Evolutionary conservation across 192 early-diverging fungal species (phyloP).

Genomic region (Gonapodya prolifera): DNA sequence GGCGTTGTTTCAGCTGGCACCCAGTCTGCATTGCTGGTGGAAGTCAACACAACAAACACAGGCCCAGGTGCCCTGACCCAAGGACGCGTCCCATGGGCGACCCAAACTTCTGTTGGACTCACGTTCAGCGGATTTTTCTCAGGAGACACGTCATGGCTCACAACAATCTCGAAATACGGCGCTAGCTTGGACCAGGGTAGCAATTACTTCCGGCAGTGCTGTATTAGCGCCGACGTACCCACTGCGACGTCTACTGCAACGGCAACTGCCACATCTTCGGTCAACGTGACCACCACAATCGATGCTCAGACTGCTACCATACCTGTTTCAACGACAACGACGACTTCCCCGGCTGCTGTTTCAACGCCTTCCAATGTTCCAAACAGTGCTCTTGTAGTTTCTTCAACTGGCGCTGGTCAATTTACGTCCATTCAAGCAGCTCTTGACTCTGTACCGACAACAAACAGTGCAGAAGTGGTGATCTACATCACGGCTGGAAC

Average conservation of each 20-base stretch:
- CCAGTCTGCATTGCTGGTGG: background rate
- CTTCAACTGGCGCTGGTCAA: background rate
- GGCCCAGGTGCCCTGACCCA: background rate
- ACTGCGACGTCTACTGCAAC: background rate
- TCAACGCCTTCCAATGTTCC: background rate
- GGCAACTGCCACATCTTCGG: background rate
- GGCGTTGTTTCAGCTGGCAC: background rate
- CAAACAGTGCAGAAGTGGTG: slow-evolving; percentile 1
- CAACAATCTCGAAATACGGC: background rate
- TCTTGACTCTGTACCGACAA: background rate
- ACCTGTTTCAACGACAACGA: background rate
- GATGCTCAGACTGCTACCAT: background rate
- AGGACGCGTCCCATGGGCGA: background rate
- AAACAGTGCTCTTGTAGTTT: background rate
- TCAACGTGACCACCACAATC: background rate
- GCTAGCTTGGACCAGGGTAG: background rate
- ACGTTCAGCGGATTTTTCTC: background rate
- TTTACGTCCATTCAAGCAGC: slow-evolving; percentile 7
- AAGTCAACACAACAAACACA: background rate
- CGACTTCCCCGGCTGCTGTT: background rate
- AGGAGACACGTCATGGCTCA: background rate
- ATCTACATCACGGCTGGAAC: slow-evolving; percentile 7
- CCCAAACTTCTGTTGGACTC: background rate
- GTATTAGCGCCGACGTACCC: background rate
- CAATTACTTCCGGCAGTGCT: background rate